Conservation (phyloP, 768 basidiomycete species). For the Clavulina sp. region DNA sequence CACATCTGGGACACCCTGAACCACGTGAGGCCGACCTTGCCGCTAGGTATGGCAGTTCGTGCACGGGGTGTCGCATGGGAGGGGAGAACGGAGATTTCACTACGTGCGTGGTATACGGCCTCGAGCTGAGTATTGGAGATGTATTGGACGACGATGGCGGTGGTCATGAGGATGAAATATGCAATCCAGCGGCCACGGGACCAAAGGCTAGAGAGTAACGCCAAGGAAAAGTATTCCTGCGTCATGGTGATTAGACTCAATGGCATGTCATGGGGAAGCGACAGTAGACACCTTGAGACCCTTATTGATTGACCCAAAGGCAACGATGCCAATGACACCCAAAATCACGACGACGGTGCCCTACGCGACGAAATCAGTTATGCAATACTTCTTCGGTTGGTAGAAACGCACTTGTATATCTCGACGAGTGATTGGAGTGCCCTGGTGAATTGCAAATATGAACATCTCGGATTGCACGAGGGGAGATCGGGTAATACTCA, state of each 20-base stretch:
- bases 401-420: conserved; percentile 51
- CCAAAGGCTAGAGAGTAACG: conserved; percentile 71
- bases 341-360: conserved; percentile 70
- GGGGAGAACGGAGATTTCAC: conserved; percentile 47
- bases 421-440: conserved; percentile 64
- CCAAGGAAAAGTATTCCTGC: conserved; percentile 23
- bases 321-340: conserved; percentile 76
- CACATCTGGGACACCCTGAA: conserved; percentile 25
- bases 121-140: conserved; percentile 58
- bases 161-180: conserved; percentile 68
- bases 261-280: no score
- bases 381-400: conserved; percentile 19
- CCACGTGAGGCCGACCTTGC: conserved; percentile 14
- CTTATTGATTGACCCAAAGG: conserved; percentile 68
- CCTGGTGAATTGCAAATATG: conserved; percentile 39
- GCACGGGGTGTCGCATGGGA: conserved; percentile 10
- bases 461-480: background rate
- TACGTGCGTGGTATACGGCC: conserved; percentile 47
- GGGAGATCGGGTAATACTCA: conserved; percentile 6
- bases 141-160: conserved; percentile 46
- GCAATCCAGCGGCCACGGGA: conserved; percentile 74
- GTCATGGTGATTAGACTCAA: no score
- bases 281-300: conserved; percentile 60
- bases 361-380: conserved; percentile 21
- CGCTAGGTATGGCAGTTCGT: conserved; percentile 8